Percentiles rank a stretch among this genome's conserved stretches.
Evolutionary conservation across 1,284 basidiomycete genomes (phyloP).

Genomic region (Ceratorhiza oryzae-sativae): DNA sequence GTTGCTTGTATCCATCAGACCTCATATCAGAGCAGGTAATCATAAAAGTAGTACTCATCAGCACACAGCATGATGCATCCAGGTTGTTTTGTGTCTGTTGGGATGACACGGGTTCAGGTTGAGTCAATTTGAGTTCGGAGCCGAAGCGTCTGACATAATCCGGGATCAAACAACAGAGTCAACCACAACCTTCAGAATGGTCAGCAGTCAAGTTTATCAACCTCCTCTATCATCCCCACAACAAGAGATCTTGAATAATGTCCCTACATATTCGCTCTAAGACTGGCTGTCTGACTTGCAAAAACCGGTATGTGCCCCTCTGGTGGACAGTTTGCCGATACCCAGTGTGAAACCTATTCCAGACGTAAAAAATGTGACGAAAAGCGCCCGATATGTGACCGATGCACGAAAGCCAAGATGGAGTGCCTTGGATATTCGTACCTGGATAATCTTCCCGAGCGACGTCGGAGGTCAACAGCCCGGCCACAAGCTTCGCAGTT

Average conservation of each 20-base stretch:
- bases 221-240: neutral
- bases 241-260: neutral
- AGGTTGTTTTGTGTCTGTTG: no score
- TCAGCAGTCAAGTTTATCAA: neutral
- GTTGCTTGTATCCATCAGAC: no score
- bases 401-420: constrained; percentile 13
- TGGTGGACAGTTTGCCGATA: neutral
- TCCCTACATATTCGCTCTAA: neutral
- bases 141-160: no score
- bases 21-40: no score
- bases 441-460: neutral
- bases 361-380: constrained; percentile 37
- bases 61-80: no score
- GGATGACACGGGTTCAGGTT: no score
- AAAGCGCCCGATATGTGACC: constrained; percentile 7
- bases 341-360: neutral
- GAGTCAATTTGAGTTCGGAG: no score
- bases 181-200: neutral
- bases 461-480: neutral
- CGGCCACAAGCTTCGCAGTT: neutral
- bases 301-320: constrained; percentile 14
- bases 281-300: constrained; percentile 33
- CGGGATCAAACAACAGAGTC: neutral
- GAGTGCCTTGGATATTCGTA: constrained; percentile 28
- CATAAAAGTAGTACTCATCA: no score